Conservation (phyloP, 1,284 basidiomycete genomes). For the Trichosporon sp. region DNA sequence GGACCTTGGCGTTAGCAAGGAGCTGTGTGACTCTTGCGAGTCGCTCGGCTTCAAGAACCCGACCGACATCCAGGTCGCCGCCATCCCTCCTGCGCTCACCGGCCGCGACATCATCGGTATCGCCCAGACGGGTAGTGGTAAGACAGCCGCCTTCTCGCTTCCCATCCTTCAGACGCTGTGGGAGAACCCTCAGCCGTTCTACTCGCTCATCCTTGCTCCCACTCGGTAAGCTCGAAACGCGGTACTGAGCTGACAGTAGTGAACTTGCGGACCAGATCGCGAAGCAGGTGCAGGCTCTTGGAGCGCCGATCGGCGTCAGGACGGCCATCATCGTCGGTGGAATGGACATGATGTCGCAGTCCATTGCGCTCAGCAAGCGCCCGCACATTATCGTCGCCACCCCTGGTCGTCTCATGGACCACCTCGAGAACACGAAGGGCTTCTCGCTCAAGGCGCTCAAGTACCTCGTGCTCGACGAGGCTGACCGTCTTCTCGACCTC, state of each 20-base stretch:
- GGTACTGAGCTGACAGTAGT: constrained; percentile 53
- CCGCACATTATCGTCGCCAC: constrained; percentile 98
- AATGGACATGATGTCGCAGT: constrained; percentile 90
- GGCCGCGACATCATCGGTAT: constrained; percentile 97
- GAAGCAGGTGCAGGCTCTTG: constrained; percentile 91
- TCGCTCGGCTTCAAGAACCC: constrained; percentile 83
- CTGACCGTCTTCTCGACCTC: constrained; percentile 93
- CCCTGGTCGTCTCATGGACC: constrained; percentile 91
- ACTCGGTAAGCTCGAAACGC: constrained; percentile 62
- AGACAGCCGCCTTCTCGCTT: constrained; percentile 95
- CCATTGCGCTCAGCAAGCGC: constrained; percentile 86
- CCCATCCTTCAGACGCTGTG: constrained; percentile 96
- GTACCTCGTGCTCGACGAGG: constrained; percentile 96
- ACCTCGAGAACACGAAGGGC: constrained; percentile 97
- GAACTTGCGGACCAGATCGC: constrained; percentile 99
- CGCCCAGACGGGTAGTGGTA: constrained; percentile 95
- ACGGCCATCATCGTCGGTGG: constrained; percentile 93
- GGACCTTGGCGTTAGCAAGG: constrained; percentile 80
- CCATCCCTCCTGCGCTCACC: constrained; percentile 86
- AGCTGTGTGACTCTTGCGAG: constrained; percentile 82
- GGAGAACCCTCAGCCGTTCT: constrained; percentile 92
- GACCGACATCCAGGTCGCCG: constrained; percentile 86
- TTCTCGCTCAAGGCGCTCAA: constrained; percentile 86
- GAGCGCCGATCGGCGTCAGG: constrained; percentile 89
- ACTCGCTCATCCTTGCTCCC: constrained; percentile 91